Conservation (phyloP, 2,329 filamentous ascomycete genomes). For the Colletotrichum limetticola region DNA sequence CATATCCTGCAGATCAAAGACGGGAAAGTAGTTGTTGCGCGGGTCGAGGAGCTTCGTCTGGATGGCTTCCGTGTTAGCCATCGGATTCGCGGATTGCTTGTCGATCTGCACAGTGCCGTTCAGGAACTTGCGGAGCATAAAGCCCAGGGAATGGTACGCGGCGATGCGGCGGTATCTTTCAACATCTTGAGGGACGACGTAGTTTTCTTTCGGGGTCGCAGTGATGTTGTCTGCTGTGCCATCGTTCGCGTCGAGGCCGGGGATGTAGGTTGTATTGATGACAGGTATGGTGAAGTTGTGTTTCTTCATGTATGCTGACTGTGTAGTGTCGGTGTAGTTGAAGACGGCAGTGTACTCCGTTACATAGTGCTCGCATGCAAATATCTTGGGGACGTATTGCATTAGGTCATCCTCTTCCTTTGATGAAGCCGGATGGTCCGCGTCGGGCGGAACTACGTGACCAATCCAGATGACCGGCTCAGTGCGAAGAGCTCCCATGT, state of each 20-base stretch:
- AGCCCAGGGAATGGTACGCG: slow-evolving; percentile 46
- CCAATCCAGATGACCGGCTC: slow-evolving; percentile 51
- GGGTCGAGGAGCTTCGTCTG: slow-evolving; percentile 52
- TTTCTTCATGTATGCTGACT: slow-evolving; percentile 39
- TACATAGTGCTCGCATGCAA: slow-evolving; percentile 49
- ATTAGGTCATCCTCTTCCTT: slow-evolving; percentile 39
- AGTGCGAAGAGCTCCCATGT: slow-evolving; percentile 47
- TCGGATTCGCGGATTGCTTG: slow-evolving; percentile 40
- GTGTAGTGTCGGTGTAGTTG: slow-evolving; percentile 40
- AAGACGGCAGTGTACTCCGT: slow-evolving; percentile 45
- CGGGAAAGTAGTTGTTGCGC: slow-evolving; percentile 41
- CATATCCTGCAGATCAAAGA: slow-evolving; percentile 38
- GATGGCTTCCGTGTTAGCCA: slow-evolving; percentile 46
- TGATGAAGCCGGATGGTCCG: slow-evolving; percentile 31
- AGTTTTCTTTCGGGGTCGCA: slow-evolving; percentile 41
- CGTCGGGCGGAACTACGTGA: slow-evolving; percentile 37
- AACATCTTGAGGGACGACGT: slow-evolving; percentile 41
- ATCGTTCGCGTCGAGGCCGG: slow-evolving; percentile 41
- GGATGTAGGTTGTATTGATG: slow-evolving; percentile 44
- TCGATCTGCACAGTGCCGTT: slow-evolving; percentile 44
- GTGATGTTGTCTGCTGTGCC: slow-evolving; percentile 47
- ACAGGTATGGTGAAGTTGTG: slow-evolving; percentile 39
- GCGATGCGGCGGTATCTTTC: slow-evolving; percentile 42
- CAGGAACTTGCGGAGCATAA: slow-evolving; percentile 44
- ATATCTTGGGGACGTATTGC: slow-evolving; percentile 45